Percentiles rank a stretch among this genome's conserved stretches.
Evolutionary conservation across 352 stramenopile species (phyloP).

Genomic region (Paralagenidium karlingii): DNA sequence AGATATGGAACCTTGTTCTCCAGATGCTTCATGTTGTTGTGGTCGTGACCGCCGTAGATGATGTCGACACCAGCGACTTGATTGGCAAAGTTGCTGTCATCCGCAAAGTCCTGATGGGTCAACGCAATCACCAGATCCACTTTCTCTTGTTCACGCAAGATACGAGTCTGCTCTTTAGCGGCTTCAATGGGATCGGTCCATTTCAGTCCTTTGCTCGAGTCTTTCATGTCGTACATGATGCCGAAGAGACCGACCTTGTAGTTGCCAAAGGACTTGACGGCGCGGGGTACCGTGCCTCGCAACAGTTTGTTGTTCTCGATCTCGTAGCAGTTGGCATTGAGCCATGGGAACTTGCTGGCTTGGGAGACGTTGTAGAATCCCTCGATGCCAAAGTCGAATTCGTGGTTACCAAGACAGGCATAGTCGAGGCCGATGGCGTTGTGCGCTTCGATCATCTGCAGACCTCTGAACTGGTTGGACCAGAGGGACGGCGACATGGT

Average conservation of each 20-base stretch:
- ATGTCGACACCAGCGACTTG: slow-evolving; percentile 12
- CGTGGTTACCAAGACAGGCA: slow-evolving; percentile 15
- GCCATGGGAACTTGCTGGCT: slow-evolving; percentile 13
- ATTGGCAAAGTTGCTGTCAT: slow-evolving; percentile 13
- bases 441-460: slow-evolving; percentile 18
- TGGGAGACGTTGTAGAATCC: slow-evolving; percentile 13
- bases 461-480: slow-evolving; percentile 14
- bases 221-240: slow-evolving; percentile 21
- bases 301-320: slow-evolving; percentile 7
- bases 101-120: slow-evolving; percentile 12
- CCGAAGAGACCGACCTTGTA: slow-evolving; percentile 14
- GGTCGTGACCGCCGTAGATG: slow-evolving; percentile 18
- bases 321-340: slow-evolving; percentile 19
- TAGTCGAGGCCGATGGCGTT: slow-evolving; percentile 13
- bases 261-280: slow-evolving; percentile 10
- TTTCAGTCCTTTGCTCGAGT: slow-evolving; percentile 6
- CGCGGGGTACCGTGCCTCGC: slow-evolving; percentile 6
- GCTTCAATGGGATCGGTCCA: slow-evolving; percentile 14
- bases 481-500: slow-evolving; percentile 20
- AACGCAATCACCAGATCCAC: slow-evolving; percentile 17
- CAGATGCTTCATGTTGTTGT: slow-evolving; percentile 12
- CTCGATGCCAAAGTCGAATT: slow-evolving; percentile 17
- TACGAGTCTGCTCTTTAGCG: slow-evolving; percentile 8
- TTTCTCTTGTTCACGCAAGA: slow-evolving; percentile 5
- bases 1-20: slow-evolving; percentile 13